A percentile compares a stretch with the other conserved stretches of the same genome.
phyloP scores from a whole-genome alignment of 306 rosid species.

The Dalbergia cochinchinensis region DNA sequence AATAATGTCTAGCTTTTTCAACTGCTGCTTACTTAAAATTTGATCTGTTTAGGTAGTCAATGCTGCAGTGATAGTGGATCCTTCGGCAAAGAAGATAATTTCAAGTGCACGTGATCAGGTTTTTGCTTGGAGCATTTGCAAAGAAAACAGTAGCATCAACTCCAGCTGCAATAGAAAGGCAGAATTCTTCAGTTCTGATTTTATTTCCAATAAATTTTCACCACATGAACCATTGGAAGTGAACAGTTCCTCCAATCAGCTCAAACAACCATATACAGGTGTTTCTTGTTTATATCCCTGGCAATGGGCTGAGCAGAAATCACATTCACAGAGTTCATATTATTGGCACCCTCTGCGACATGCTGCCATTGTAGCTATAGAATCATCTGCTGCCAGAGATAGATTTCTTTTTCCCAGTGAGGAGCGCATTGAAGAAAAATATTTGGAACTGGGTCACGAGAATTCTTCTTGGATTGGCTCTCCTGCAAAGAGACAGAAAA shows the following conservation, averaged over 20 bases:
- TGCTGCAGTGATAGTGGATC: slow-evolving; percentile 95
- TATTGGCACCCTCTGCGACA: slow-evolving; percentile 80
- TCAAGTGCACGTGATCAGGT: slow-evolving; percentile 76
- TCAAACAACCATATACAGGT: slow-evolving; percentile 42
- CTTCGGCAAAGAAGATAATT: slow-evolving; percentile 70
- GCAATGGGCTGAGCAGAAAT: slow-evolving; percentile 72
- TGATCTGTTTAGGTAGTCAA: slow-evolving; percentile 67
- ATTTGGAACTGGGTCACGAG: slow-evolving; percentile 48
- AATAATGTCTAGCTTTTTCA: slow-evolving; percentile 31
- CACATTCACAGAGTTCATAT: slow-evolving; percentile 48
- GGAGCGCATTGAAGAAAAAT: slow-evolving; percentile 48
- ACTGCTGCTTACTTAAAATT: slow-evolving; percentile 34
- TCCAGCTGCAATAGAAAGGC: slow-evolving; percentile 43
- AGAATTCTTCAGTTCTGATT: slow-evolving; percentile 44
- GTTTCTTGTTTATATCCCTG: slow-evolving; percentile 77
- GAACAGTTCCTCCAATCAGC: slow-evolving; percentile 42
- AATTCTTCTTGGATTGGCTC: slow-evolving; percentile 52
- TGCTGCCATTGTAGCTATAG: slow-evolving; percentile 87
- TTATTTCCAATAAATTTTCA: slow-evolving; percentile 44
- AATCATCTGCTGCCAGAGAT: slow-evolving; percentile 90
- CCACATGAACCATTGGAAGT: slow-evolving; percentile 38
- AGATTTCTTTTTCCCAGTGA: slow-evolving; percentile 60
- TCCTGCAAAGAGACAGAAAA: slow-evolving; percentile 75
- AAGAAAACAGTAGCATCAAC: slow-evolving; percentile 37
- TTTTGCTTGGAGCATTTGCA: slow-evolving; percentile 55